Evolutionary conservation across 2,329 filamentous ascomycete genomes (phyloP).

Genomic region (Fusarium mangiferae): DNA sequence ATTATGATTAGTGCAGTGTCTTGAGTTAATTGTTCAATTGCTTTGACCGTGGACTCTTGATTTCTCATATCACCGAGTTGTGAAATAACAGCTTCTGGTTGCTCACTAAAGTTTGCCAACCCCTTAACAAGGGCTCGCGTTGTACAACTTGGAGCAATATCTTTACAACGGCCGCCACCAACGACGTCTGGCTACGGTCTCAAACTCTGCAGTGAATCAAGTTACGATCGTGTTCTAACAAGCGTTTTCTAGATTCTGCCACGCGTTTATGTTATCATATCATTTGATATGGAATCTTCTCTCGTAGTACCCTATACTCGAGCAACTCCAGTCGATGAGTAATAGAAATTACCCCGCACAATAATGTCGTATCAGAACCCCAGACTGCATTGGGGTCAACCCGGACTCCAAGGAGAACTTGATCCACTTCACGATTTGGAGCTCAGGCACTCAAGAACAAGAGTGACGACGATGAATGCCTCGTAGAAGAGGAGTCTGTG

Average conservation of each 20-base stretch:
- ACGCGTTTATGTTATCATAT: neutral
- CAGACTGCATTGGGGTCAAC: constrained; percentile 8
- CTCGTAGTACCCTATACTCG: neutral
- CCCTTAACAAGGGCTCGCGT: no score
- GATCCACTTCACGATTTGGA: constrained; percentile 8
- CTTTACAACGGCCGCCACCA: neutral
- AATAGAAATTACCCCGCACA: constrained; percentile 44
- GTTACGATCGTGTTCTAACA: neutral
- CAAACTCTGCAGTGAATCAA: no score
- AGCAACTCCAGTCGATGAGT: constrained; percentile 8
- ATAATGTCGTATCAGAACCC: constrained; percentile 6
- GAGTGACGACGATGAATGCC: neutral
- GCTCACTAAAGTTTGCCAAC: no score
- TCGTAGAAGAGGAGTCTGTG: accelerated
- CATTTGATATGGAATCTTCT: neutral
- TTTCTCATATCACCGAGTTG: accelerated
- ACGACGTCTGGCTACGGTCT: accelerated
- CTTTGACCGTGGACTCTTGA: accelerated
- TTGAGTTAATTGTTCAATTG: no score
- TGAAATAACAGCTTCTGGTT: no score
- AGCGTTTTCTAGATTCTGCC: neutral
- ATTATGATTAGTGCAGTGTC: no score
- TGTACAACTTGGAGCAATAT: neutral
- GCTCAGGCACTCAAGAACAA: neutral
- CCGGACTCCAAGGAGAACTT: neutral